A percentile compares a stretch with the other conserved stretches of the same genome.
These are phyloP conservation scores for Zasmidium angulare DNA, from an alignment of 2,329 filamentous ascomycete species.

Conservation along the genomic window DNA sequence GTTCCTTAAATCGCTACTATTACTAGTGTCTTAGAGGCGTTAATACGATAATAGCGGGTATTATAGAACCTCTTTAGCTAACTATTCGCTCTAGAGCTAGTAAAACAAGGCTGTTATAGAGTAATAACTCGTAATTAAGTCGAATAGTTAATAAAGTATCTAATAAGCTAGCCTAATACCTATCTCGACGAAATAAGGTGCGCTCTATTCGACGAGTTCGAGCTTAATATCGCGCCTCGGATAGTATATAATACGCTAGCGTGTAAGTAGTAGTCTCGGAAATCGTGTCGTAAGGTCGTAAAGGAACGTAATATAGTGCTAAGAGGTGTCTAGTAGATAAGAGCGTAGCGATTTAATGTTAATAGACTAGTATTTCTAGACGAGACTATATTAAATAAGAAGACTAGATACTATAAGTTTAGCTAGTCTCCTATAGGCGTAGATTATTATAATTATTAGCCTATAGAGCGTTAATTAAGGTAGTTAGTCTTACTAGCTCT, in stretches of 20 bases:
- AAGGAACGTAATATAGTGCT: neutral
- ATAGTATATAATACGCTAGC: neutral
- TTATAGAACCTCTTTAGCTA: neutral
- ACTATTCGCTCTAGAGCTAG: neutral
- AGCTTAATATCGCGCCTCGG: neutral
- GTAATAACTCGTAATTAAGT: neutral
- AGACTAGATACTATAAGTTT: neutral
- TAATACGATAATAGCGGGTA: neutral
- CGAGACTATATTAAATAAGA: neutral
- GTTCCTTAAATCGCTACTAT: neutral
- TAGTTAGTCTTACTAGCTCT: neutral
- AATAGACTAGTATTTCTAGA: neutral
- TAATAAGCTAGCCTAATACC: neutral
- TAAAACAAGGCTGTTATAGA: neutral
- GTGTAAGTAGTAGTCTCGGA: neutral
- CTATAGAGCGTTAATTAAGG: neutral
- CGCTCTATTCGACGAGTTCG: neutral
- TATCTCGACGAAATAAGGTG: neutral
- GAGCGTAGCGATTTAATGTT: neutral
- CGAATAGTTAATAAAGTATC: neutral
- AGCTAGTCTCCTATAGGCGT: neutral
- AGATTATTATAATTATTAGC: neutral
- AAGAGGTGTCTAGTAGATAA: neutral
- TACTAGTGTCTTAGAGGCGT: neutral
- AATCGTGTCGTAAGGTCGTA: neutral